Evolutionary conservation across 1,284 basidiomycete genomes (phyloP), one percentile per base, ranked within the genome.

Genomic region (Melampsora larici-populina): DNA sequence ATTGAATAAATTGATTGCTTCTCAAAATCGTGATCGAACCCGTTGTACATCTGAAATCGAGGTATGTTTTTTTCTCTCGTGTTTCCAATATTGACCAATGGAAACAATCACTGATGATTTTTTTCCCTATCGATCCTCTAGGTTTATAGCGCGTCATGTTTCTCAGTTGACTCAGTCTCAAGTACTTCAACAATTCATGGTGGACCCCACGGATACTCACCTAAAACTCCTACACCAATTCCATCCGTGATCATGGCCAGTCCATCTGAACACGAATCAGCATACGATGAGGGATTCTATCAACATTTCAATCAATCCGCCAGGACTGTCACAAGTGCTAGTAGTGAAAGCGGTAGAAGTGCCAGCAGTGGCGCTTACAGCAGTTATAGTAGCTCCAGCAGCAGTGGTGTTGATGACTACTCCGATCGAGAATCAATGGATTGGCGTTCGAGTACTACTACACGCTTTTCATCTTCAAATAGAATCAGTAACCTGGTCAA

Each of bases 201-300:
- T 51, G 13, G 29, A 18, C 36, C 36, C 3, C 9, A 3, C 3
- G 9, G 4, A 9, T 36, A 4, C 9, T 3, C 9, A 36, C 64
- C 31, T 6, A 24, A n/a, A n/a, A 29, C 51, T 24, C 26, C 46
- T 33, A 40, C 24, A 13, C 17, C 72, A n/a, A n/a, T 40, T 1
- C 72, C 43, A 2, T 65, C 60, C 11, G 62, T 74, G 5, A 17
- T 51, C 26, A 74, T 74, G 72, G 72, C 1, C 36, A 51, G 60
- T 26, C 72, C 72, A 9, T 65, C 62, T 21, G 72, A 75, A 33
- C 72, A 75, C 24, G 72, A 75, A 31, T 75, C 72, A 29, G 72
- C 72, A 15, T 75, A 75, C 33, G 72, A 75, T 58, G 72, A 75
- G 13, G 49, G 43, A 9, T 75, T 75, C 31, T 58, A 67, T 55